Evolutionary conservation across 805 yeast genomes (phyloP).

Genomic region (Cephaloascus albidus): DNA sequence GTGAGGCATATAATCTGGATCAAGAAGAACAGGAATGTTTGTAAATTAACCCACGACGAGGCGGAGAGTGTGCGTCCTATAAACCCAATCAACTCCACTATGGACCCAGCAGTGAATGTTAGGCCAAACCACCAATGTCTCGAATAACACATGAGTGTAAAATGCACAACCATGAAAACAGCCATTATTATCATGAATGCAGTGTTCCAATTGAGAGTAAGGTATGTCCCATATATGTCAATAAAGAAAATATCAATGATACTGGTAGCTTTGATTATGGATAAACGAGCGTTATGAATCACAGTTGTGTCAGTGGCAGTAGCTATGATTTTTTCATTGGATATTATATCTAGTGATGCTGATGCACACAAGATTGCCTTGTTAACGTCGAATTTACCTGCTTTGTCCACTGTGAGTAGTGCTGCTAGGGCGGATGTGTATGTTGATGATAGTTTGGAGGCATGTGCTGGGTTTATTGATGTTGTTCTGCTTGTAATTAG

Average conservation of each 20-base stretch:
- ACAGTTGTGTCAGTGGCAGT: constrained; percentile 23
- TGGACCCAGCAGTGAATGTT: constrained; percentile 14
- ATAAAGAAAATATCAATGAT: not conserved
- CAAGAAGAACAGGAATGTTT: constrained; percentile 9
- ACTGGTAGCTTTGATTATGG: not conserved
- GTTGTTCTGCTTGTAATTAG: too few species aligned
- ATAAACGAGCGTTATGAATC: too few species aligned
- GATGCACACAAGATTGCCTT: constrained; percentile 12
- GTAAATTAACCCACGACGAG: constrained; percentile 4
- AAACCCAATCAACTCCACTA: constrained; percentile 19
- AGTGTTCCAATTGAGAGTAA: not conserved
- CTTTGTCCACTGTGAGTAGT: too few species aligned
- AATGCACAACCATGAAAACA: not conserved
- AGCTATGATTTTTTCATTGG: constrained; percentile 17
- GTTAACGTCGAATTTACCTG: too few species aligned
- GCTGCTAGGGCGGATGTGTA: too few species aligned
- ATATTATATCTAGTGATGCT: constrained; percentile 20
- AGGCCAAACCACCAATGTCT: constrained; percentile 14
- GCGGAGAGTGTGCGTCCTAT: constrained; percentile 15
- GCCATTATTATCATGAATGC: not conserved
- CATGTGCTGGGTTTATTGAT: too few species aligned
- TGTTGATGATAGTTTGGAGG: too few species aligned
- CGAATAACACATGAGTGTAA: not conserved
- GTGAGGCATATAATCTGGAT: constrained; percentile 21
- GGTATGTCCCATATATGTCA: not conserved